phyloP scores from a whole-genome alignment of 2,329 filamentous ascomycete genomes.

The Fusarium dimerum region DNA sequence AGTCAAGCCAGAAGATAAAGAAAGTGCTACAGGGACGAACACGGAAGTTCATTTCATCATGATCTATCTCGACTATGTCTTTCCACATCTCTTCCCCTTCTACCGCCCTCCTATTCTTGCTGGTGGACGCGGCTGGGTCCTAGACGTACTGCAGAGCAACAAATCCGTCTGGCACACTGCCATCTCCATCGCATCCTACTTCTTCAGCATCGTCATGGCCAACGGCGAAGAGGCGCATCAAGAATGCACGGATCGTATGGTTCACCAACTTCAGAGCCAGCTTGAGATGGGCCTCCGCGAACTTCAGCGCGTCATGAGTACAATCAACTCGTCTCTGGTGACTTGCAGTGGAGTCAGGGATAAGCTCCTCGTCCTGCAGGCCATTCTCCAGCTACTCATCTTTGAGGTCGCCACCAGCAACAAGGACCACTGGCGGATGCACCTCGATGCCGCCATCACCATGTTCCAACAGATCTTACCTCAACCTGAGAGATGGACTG shows the following conservation, averaged over 20 bases:
- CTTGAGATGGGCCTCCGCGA: constrained; percentile 46
- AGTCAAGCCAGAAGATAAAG: constrained; percentile 21
- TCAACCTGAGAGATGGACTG: constrained; percentile 38
- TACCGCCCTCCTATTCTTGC: constrained; percentile 57
- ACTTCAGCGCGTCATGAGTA: constrained; percentile 44
- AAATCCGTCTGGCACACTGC: constrained; percentile 59
- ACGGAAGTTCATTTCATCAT: constrained; percentile 49
- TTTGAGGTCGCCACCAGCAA: constrained; percentile 51
- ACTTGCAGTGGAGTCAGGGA: constrained; percentile 33
- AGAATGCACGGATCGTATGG: constrained; percentile 38
- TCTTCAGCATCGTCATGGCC: constrained; percentile 50
- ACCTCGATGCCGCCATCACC: constrained; percentile 50
- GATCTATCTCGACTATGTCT: constrained; percentile 63
- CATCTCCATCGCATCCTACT: constrained; percentile 58
- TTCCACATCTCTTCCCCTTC: constrained; percentile 64
- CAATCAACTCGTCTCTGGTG: constrained; percentile 33
- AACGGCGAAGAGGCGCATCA: constrained; percentile 34
- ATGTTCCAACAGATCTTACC: constrained; percentile 50
- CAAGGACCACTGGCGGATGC: constrained; percentile 51
- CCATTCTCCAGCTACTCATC: constrained; percentile 54
- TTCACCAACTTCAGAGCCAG: constrained; percentile 44
- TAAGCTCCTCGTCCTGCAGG: constrained; percentile 46
- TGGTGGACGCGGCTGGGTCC: constrained; percentile 62
- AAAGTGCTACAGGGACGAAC: constrained; percentile 23
- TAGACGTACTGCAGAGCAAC: constrained; percentile 58